Conservation (phyloP, 306 rosid species). For the Rosa rugosa region DNA sequence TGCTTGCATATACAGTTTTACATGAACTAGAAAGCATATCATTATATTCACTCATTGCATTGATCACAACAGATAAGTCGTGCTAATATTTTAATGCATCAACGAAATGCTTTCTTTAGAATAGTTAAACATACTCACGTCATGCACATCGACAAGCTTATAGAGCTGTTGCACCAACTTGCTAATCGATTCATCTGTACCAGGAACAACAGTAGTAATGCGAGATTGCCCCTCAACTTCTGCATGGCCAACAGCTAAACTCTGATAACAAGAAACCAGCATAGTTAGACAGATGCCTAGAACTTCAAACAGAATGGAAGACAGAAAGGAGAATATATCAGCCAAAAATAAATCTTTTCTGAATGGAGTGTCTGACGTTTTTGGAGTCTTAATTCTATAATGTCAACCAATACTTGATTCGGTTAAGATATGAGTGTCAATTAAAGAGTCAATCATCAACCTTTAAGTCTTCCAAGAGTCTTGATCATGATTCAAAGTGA, state of each 20-base stretch:
- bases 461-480: not conserved
- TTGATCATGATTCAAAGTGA: not conserved
- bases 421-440: not conserved
- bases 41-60: slow-evolving; percentile 10
- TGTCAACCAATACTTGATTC: not conserved
- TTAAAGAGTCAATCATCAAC: too few relatives aligned
- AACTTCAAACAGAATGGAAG: not conserved
- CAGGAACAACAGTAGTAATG: slow-evolving; percentile 89
- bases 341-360: not conserved
- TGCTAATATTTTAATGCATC: slow-evolving; percentile 23
- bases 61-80: not conserved
- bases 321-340: not conserved
- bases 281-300: slow-evolving; percentile 21
- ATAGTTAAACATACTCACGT: slow-evolving; percentile 47
- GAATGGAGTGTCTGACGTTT: not conserved
- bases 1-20: not conserved
- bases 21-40: slow-evolving; percentile 12
- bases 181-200: slow-evolving; percentile 70
- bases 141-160: slow-evolving; percentile 70
- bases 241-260: slow-evolving; percentile 87
- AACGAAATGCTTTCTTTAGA: slow-evolving; percentile 17
- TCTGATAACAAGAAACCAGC: slow-evolving; percentile 44
- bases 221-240: slow-evolving; percentile 85
- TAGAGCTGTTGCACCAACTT: slow-evolving; percentile 80
- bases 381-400: not conserved